Base-by-base conservation (phyloP, 345 rosid species). In the Salix exigua region DNA sequence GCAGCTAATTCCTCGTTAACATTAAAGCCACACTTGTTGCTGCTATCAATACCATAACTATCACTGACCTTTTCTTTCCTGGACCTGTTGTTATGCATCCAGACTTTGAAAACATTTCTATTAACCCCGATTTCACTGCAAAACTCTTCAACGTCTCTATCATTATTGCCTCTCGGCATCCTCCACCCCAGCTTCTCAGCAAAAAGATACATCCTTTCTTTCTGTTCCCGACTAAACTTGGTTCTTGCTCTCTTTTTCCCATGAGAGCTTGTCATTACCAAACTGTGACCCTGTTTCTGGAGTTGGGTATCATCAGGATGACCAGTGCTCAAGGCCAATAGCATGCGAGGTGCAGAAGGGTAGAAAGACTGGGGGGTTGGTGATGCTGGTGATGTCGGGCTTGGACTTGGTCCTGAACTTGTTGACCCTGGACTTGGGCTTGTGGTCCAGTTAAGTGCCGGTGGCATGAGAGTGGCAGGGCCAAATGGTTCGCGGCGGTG, bases 51-150 rank as follows among this genome's bases (percentile, higher is more conserved):
- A 42, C 51, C 67, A 73, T 44, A 58, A 70, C 63, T 35, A 58
- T 66, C 78, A 74, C 75, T 23, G 23, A 76, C 74, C 71, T 82
- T 69, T 74, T 86, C 75, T 86, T 87, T 66, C 83, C 83, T 84
- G 66, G 83, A 83, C 83, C 90, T 93, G 81, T 91, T 86, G 73
- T 93, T 93, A 66, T 93, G 96, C 89, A 93, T 91, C 97, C 96
- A 91, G 1, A 91, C 93, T 80, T 89, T 93, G 77, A 93, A 81
- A n/a, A 91, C 93, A 18, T 88, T 85, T 79, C 96, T 89, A 33
- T 78, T 76, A 4, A 93, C 90, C 68, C 93, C 91, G 68, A 86
- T 79, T 48, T 89, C 93, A 21, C 63, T 53, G 83, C 97, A 93
- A 60, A 93, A 87, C 8, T 82, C 83, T 67, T 83, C 81, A 76